Evolutionary conservation across 2,329 filamentous ascomycete genomes (phyloP), one percentile per base, ranked within the genome.

Genomic region (Cladophialophora chaetospira): DNA sequence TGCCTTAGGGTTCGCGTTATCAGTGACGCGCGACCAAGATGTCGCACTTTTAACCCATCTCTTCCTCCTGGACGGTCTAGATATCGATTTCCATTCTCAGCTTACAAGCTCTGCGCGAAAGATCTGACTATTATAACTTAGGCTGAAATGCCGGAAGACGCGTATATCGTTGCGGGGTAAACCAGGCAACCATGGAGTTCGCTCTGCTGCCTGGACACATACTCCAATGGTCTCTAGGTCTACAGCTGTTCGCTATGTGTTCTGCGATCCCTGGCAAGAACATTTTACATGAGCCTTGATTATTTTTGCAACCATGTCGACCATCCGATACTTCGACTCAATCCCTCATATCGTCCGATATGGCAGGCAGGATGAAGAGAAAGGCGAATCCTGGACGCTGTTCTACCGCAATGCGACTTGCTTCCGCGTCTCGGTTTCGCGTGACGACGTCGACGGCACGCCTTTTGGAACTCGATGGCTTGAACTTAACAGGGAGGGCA

Each of bases 341-440:
- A 28, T 46, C 19, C 54, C 54, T 23, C 54, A 57, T 26, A 47
- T 57, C 19, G 54, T 53, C 23, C 54, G 54, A 5, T 57, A 52
- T 42, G 54, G 54, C 48, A 57, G 45, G 54, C 54, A 52, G 31
- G 31, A 57, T 21, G 54, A 57, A 13, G 29, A 52, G 2, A 31
- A 52, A 29, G 47, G 42, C 23, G 45, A 29, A 31, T 51, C 40
- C 10, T 47, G 48, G 47, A 57, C 35, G 21, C 38, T 29, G 3
- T 57, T 57, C 48, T 57, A 29, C 21, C 54, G 54, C 38, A 46
- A 47, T 23, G 54, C 26, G 15, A 31, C 46, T 3, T 23, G 42
- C 6, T 57, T 57, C 25, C 36, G 11, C 5, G 29, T 53, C 29
- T 29, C 19, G 9, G 42, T 53, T 25, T 19, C 54, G 13, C 13